Evolutionary conservation across 106 monocot genomes (phyloP).

Genomic region (Dendrobium catenatum): DNA sequence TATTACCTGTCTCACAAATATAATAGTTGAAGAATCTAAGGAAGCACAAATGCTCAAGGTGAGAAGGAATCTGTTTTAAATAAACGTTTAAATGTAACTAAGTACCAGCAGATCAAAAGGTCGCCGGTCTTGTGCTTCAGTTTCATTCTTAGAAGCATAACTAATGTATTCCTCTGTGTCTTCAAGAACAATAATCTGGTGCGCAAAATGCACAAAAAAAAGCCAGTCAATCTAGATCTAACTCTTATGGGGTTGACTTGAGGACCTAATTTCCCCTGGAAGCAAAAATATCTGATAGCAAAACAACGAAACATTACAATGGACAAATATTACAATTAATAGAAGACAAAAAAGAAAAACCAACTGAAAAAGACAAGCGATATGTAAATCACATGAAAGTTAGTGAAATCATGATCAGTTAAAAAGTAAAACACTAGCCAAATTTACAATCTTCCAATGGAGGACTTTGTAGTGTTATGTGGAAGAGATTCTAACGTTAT

Average conservation of each 20-base stretch:
- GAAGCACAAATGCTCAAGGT: background rate
- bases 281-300: background rate
- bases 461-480: no score
- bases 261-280: background rate
- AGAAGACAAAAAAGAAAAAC: background rate
- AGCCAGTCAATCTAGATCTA: background rate
- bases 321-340: background rate
- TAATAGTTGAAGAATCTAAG: slow-evolving; percentile 8
- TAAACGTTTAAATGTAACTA: no score
- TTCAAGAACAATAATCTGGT: slow-evolving; percentile 91
- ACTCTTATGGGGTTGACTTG: background rate
- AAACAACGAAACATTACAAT: background rate
- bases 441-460: no score
- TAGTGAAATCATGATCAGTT: no score
- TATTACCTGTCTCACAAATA: slow-evolving; percentile 43
- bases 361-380: background rate
- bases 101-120: slow-evolving; percentile 88
- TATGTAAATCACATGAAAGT: background rate
- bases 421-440: no score
- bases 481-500: no score
- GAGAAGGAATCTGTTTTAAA: background rate
- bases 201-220: background rate
- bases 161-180: slow-evolving; percentile 88
- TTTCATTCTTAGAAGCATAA: slow-evolving; percentile 59
- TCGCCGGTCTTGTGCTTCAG: slow-evolving; percentile 72